Percentiles rank a stretch among this genome's conserved stretches.
Conservation (phyloP, 106 monocot genomes). For the Triglochin maritima region DNA sequence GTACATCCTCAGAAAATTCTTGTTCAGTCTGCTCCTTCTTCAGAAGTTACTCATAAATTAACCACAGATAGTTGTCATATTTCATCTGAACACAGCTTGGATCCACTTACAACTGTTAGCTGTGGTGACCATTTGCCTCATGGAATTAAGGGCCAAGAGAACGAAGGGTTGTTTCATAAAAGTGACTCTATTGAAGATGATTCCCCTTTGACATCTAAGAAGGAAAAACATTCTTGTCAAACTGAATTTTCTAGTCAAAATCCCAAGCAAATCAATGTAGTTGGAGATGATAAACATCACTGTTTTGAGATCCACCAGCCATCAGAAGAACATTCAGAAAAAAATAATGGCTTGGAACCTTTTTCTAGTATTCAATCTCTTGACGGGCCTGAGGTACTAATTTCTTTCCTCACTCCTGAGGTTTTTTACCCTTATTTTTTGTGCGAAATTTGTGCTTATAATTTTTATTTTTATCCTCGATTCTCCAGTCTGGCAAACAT, state of each 20-base stretch:
- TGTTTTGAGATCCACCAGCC: slow-evolving; percentile 45
- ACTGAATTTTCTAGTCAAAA: slow-evolving; percentile 6
- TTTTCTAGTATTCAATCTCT: slow-evolving; percentile 22
- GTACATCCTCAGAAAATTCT: slow-evolving; percentile 3
- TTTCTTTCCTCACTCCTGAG: neutral
- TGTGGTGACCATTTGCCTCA: slow-evolving; percentile 15
- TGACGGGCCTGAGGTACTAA: slow-evolving; percentile 31
- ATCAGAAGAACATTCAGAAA: slow-evolving; percentile 14
- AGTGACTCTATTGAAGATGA: slow-evolving; percentile 5
- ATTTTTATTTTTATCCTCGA: too few relatives aligned
- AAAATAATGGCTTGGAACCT: slow-evolving; percentile 31
- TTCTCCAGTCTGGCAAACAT: neutral
- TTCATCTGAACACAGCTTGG: slow-evolving; percentile 28
- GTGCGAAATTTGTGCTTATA: too few relatives aligned
- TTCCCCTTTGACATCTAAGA: neutral
- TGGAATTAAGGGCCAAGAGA: slow-evolving; percentile 12
- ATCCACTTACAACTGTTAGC: slow-evolving; percentile 34
- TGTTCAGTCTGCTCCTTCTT: neutral
- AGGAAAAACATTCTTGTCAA: neutral
- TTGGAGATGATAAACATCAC: slow-evolving; percentile 48
- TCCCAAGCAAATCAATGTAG: slow-evolving; percentile 15
- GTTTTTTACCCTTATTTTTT: neutral
- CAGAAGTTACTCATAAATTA: neutral
- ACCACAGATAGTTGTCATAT: neutral
- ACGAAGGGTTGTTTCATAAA: slow-evolving; percentile 10